Base-by-base conservation (phyloP, 2,329 filamentous ascomycete genomes). In the Furcasterigmium sp. region DNA sequence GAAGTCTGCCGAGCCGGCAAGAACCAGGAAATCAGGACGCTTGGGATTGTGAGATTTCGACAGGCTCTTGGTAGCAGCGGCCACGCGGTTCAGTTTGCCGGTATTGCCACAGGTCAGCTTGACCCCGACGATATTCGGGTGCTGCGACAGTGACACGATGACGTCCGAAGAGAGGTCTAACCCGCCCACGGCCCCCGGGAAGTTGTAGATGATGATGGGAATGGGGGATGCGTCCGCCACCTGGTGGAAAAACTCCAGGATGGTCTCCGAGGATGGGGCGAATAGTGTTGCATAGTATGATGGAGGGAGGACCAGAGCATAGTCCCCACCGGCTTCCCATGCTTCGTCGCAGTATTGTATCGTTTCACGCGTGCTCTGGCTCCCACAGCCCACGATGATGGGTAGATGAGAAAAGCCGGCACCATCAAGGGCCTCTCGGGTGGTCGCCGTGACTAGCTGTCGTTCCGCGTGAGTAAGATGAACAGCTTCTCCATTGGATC, bases 401-500 rank as follows among this genome's bases (percentile, higher is more conserved):
- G 85, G 85, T 64, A 89, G 70, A 50, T 76, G 65, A 1, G 70
- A 57, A 62, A 78, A 87, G 3, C 85, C 84, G 25, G 80, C 76
- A 10, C 73, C 70, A 57, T 87, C 77, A 36, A 91, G 72, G 13
- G 85, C 84, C 48, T 76, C 73, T 32, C 87, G 81, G 2, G 85
- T 90, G 26, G 82, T 80, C 40, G 69, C 68, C 7, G 84, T 90
- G 53, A 91, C 79, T 41, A 78, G 67, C 38, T 76, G 75, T 46
- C 86, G 79, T 65, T 91, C 87, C 19, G 75, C 69, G 53, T 83
- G 82, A 35, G 82, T 81, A 26, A 91, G 74, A 57, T 90, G 86
- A 11, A 90, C 85, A 8, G 87, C 86, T 68, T 93, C 87, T 54
- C 87, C 87, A 57, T 91, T 91, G 57, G 84, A 88, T 37, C 87